Conservation (phyloP, 192 early-diverging fungal species). For the Dissophora globulifera region DNA sequence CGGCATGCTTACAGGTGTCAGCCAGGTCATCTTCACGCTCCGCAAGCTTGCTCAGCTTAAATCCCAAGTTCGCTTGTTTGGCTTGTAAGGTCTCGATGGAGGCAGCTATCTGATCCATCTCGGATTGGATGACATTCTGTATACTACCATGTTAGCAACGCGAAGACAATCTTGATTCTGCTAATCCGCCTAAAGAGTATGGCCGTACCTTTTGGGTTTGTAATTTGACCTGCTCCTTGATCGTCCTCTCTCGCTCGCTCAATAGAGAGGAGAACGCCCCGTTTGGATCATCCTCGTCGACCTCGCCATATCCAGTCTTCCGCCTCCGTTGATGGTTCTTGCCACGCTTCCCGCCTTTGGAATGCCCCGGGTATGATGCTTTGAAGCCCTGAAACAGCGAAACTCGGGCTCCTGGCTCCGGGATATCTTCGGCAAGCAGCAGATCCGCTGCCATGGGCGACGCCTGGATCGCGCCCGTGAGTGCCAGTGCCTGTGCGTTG, state of each 20-base stretch:
- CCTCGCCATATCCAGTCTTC: conserved; percentile 47
- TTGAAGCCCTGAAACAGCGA: conserved; percentile 70
- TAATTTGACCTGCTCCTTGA: conserved; percentile 63
- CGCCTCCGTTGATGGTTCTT: conserved; percentile 49
- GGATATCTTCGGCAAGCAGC: conserved; percentile 62
- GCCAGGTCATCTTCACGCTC: conserved; percentile 56
- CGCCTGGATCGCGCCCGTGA: conserved; percentile 26
- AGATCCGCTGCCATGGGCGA: conserved; percentile 43
- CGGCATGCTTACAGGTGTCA: conserved; percentile 41
- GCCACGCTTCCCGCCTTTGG: conserved; percentile 45
- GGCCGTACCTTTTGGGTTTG: conserved; percentile 65
- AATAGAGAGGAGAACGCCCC: conserved; percentile 59
- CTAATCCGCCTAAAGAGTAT: too few relatives aligned
- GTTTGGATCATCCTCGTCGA: conserved; percentile 48
- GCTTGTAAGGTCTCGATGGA: conserved; percentile 62
- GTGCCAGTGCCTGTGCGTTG: conserved; percentile 26
- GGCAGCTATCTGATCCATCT: conserved; percentile 60
- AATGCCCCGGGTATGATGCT: conserved; percentile 61
- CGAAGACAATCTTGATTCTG: too few relatives aligned
- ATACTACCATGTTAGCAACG: conserved; percentile 1
- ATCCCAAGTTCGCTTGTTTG: conserved; percentile 57
- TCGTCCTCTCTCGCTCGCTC: conserved; percentile 61
- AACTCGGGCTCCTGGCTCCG: conserved; percentile 62
- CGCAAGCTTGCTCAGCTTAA: conserved; percentile 55
- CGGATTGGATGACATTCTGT: conserved; percentile 47